phyloP scores from a whole-genome alignment of 1,284 basidiomycete genomes.

The Rhizopogon parksii region DNA sequence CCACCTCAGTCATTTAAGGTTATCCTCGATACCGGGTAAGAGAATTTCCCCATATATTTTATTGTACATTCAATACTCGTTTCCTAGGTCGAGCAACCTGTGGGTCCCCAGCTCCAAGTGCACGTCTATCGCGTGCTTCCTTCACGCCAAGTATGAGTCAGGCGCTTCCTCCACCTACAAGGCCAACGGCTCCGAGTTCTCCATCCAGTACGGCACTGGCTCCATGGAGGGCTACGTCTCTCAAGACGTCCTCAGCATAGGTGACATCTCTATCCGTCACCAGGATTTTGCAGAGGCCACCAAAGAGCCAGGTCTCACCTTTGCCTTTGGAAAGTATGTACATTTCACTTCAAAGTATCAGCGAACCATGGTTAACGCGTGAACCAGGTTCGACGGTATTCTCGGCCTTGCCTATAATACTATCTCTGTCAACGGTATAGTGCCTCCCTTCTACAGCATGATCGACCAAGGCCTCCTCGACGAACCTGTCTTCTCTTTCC shows the following conservation, averaged over 20 bases:
- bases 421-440: slow-evolving; percentile 91
- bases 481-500: slow-evolving; percentile 90
- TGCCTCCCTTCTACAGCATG: slow-evolving; percentile 96
- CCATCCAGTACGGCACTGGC: slow-evolving; percentile 94
- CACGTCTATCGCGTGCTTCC: slow-evolving; percentile 96
- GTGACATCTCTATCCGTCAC: slow-evolving; percentile 71
- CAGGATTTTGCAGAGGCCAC: slow-evolving; percentile 96
- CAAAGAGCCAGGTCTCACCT: slow-evolving; percentile 95
- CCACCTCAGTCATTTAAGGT: slow-evolving; percentile 86
- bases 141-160: slow-evolving; percentile 92
- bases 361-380: slow-evolving; percentile 1
- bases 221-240: slow-evolving; percentile 97
- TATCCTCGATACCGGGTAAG: slow-evolving; percentile 77
- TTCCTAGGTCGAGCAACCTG: slow-evolving; percentile 74
- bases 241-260: slow-evolving; percentile 77
- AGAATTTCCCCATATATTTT: too few species aligned
- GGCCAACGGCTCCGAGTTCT: slow-evolving; percentile 86
- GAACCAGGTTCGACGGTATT: slow-evolving; percentile 85
- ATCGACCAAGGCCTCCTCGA: slow-evolving; percentile 81
- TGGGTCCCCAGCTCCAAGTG: slow-evolving; percentile 91
- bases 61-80: background rate
- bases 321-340: slow-evolving; percentile 90
- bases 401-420: slow-evolving; percentile 94
- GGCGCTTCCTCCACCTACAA: slow-evolving; percentile 82
- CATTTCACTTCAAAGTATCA: background rate